Conservation (phyloP, 805 yeast genomes). For the Millerozyma miso region DNA sequence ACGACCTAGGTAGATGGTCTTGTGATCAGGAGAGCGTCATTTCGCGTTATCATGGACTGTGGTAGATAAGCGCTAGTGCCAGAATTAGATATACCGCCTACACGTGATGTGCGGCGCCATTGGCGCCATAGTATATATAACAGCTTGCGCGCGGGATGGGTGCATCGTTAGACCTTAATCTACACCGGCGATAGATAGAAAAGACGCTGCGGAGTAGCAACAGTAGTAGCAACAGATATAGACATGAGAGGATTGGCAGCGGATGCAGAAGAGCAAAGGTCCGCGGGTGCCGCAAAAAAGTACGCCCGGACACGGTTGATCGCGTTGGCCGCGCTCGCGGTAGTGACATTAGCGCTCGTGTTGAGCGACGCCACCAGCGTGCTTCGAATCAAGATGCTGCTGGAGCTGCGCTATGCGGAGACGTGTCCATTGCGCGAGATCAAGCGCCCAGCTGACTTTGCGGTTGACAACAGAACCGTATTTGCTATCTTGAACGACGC, state of each 20-base stretch:
- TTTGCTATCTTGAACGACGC: slow-evolving; percentile 21
- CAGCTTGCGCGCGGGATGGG: no score
- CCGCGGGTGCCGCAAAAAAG: not conserved
- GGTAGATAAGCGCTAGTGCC: no score
- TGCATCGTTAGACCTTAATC: no score
- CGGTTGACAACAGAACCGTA: slow-evolving; percentile 28
- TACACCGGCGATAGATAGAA: no score
- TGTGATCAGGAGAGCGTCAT: no score
- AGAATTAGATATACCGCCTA: no score
- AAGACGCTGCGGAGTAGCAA: no score
- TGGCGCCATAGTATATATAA: no score
- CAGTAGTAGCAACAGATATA: no score
- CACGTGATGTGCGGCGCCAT: no score
- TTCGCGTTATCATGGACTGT: no score
- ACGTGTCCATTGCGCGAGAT: slow-evolving; percentile 10
- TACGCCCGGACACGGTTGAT: not conserved
- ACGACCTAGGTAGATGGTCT: no score
- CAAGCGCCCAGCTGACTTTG: slow-evolving; percentile 3
- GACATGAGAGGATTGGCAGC: not conserved
- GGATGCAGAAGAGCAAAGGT: not conserved
- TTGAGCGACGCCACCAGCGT: slow-evolving; percentile 15
- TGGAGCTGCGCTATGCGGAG: slow-evolving; percentile 3
- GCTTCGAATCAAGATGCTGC: slow-evolving; percentile 14
- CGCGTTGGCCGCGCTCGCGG: slow-evolving; percentile 8
- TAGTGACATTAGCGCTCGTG: slow-evolving; percentile 11